Conservation (phyloP, 345 rosid genomes). For the Cardamine chenopodiifolia region DNA sequence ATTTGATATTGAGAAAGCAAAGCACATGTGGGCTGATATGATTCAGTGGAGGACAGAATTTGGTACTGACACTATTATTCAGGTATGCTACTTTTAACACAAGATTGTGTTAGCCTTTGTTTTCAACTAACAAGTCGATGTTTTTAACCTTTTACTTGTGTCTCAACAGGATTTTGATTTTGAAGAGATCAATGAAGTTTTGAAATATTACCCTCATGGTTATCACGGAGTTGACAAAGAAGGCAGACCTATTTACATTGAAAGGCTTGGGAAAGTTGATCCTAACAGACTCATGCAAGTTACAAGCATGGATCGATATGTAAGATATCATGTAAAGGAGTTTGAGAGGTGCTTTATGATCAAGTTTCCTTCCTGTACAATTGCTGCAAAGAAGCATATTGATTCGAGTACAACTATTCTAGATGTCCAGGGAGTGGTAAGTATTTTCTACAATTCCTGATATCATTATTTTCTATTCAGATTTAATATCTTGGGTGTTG, state of each 20-base stretch:
- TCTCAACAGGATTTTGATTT: slow-evolving; percentile 82
- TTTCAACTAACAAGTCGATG: not conserved
- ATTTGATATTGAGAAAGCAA: slow-evolving; percentile 86
- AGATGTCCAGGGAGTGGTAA: slow-evolving; percentile 99
- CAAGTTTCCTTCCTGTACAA: slow-evolving; percentile 95
- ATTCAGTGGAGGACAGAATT: slow-evolving; percentile 93
- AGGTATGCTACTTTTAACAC: slow-evolving; percentile 49
- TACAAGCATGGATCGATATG: slow-evolving; percentile 84
- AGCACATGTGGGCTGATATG: slow-evolving; percentile 99
- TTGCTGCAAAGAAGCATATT: slow-evolving; percentile 96
- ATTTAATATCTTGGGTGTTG: slow-evolving; percentile 25
- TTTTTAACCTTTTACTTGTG: slow-evolving; percentile 17
- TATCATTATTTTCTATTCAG: not conserved
- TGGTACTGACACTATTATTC: slow-evolving; percentile 76
- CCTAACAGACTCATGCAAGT: slow-evolving; percentile 91
- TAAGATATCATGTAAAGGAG: slow-evolving; percentile 91
- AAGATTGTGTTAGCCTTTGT: slow-evolving; percentile 23
- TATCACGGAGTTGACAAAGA: slow-evolving; percentile 98
- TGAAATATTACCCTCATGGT: slow-evolving; percentile 82
- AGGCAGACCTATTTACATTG: slow-evolving; percentile 91
- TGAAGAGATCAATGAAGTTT: slow-evolving; percentile 73
- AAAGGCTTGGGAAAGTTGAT: slow-evolving; percentile 92
- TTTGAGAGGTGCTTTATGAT: slow-evolving; percentile 85
- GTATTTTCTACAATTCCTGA: slow-evolving; percentile 10
- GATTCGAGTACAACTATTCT: slow-evolving; percentile 95